Evolutionary conservation across 306 rosid species (phyloP), one percentile per base, ranked within the genome.

Genomic region (Vigna trinervia): DNA sequence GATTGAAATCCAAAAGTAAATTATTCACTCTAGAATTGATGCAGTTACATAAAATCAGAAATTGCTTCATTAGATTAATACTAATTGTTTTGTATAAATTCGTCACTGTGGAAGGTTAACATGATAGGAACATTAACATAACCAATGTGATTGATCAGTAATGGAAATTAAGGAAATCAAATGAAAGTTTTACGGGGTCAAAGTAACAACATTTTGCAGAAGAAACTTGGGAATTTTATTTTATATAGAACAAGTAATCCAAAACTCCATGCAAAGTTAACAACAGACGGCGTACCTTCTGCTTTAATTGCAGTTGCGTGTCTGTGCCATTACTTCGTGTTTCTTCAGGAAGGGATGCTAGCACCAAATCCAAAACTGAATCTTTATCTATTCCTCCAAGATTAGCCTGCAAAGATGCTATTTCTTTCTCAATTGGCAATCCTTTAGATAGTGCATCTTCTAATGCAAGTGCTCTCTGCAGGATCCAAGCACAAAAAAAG

Each of bases 381-480:
- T 96, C 96, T 81, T 89, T 92, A 79, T 89, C 94, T 22, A 82
- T 73, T 71, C 89, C 97, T 81, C 85, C 92, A 91, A 91, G 94
- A 78, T 84, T 43, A 47, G 85, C 74, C 72, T 76, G 85, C 87
- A 88, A 84, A 68, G 89, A 91, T 71, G 87, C 85, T 81, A 93
- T 80, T 85, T 92, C 99, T 74, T 87, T 81, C 77, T 89, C 91
- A 78, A 96, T 91, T 28, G 99, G 98, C 68, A 88, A 78, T 47
- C 99, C 99, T 83, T 77, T 96, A 28, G 96, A 92, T 78, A 89
- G 89, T 73, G 96, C 94, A 81, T 92, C 97, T 77, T 96, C 97
- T 48, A 92, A 85, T 43, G 98, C 94, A 73, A 96, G 94, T 13
- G 97, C 98, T 80, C 94, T 94, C 98, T 91, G 87, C 58, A 84